phyloP scores from a whole-genome alignment of 805 yeast species.

The Cyberlindnera veronae region DNA sequence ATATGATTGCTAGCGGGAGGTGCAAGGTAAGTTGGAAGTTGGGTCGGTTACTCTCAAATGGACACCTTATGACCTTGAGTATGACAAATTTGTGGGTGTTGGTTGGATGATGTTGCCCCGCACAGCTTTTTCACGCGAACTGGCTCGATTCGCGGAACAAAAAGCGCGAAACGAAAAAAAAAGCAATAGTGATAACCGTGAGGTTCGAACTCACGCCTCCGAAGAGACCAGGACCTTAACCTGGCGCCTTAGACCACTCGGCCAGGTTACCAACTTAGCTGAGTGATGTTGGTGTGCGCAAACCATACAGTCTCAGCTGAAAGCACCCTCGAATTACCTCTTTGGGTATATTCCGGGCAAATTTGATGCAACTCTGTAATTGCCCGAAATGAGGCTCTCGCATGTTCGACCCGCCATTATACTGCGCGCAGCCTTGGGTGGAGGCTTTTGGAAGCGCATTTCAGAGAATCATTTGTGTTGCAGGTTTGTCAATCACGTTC shows the following conservation, averaged over 20 bases:
- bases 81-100: too few relatives aligned
- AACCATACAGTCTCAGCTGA: neutral
- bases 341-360: neutral
- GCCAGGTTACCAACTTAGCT: conserved; percentile 51
- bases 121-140: too few relatives aligned
- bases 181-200: conserved; percentile 59
- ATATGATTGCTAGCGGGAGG: neutral
- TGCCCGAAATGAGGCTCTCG: conserved; percentile 12
- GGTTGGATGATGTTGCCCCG: too few relatives aligned
- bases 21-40: too few relatives aligned
- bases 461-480: too few relatives aligned
- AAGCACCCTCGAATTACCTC: neutral
- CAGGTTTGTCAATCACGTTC: too few relatives aligned
- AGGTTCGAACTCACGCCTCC: conserved; percentile 89
- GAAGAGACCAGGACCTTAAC: conserved; percentile 78
- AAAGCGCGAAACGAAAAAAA: too few relatives aligned
- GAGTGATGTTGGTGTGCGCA: neutral
- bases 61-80: too few relatives aligned
- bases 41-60: too few relatives aligned
- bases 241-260: conserved; percentile 74
- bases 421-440: too few relatives aligned
- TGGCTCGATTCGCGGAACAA: too few relatives aligned
- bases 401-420: neutral
- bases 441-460: too few relatives aligned
- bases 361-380: neutral